Percentiles rank a stretch among this genome's conserved stretches.
Conservation (phyloP, 306 rosid species). For the Corylus americana region DNA sequence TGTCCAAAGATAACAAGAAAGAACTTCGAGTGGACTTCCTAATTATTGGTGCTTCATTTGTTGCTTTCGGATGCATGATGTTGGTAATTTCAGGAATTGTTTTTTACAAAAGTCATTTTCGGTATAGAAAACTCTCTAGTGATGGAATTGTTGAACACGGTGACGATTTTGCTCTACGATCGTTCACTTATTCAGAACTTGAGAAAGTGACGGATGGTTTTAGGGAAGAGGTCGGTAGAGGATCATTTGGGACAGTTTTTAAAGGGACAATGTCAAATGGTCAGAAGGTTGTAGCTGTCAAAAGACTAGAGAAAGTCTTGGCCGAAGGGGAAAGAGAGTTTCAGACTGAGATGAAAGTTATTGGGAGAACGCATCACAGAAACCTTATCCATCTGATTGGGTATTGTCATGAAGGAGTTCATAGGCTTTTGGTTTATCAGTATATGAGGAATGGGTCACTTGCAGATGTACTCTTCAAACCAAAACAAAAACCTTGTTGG, state of each 20-base stretch:
- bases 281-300: neutral
- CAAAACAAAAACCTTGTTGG: neutral
- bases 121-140: neutral
- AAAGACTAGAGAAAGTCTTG: neutral
- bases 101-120: neutral
- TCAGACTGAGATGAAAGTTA: neutral
- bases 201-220: neutral
- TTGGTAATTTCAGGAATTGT: neutral
- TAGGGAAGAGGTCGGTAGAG: neutral
- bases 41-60: neutral
- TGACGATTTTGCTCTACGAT: neutral
- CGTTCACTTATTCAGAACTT: neutral
- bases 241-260: neutral
- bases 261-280: neutral
- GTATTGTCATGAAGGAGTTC: slow-evolving; percentile 1
- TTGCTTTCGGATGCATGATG: neutral
- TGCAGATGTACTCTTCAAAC: neutral
- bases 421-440: slow-evolving; percentile 3
- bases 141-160: neutral
- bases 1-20: neutral
- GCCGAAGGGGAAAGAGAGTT: neutral
- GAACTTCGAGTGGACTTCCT: neutral
- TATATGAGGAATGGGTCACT: slow-evolving; percentile 4
- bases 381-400: neutral
- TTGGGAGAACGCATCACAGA: neutral